A percentile compares a stretch with the other conserved stretches of the same genome.
phyloP scores from a whole-genome alignment of 2,329 filamentous ascomycete species.

The Hymenoscyphus salicellus region DNA sequence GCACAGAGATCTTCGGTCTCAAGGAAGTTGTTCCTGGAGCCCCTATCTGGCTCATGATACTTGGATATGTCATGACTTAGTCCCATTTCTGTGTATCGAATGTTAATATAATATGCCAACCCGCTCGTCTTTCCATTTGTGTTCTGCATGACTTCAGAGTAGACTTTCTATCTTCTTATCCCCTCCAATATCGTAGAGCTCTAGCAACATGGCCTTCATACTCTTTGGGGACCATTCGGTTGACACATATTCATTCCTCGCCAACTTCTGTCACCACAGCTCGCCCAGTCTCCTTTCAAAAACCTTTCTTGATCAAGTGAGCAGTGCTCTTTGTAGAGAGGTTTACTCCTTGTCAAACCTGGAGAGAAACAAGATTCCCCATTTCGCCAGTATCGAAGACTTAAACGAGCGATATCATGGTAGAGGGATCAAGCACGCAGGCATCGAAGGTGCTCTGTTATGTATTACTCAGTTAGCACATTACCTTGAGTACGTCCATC shows the following conservation, averaged over 20 bases:
- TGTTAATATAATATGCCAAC: slow-evolving; percentile 11
- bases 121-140: not conserved
- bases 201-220: slow-evolving; percentile 49
- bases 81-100: not conserved
- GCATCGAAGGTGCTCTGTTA: slow-evolving; percentile 62
- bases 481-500: slow-evolving; percentile 61
- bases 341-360: slow-evolving; percentile 54
- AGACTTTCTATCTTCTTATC: slow-evolving; percentile 3
- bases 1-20: slow-evolving; percentile 6
- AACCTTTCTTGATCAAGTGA: slow-evolving; percentile 59
- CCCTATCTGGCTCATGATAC: not conserved
- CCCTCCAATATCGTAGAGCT: slow-evolving; percentile 20
- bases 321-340: slow-evolving; percentile 58
- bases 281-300: slow-evolving; percentile 52
- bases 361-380: slow-evolving; percentile 57
- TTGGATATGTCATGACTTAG: not conserved
- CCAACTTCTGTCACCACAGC: slow-evolving; percentile 48
- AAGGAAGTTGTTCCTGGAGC: not conserved
- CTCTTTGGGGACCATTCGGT: slow-evolving; percentile 71
- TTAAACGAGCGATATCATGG: slow-evolving; percentile 63
- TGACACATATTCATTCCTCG: slow-evolving; percentile 62
- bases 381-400: slow-evolving; percentile 61
- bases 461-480: slow-evolving; percentile 65
- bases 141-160: not conserved
- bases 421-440: slow-evolving; percentile 55